phyloP scores from a whole-genome alignment of 768 basidiomycete species.

The Flagelloscypha sp. region DNA sequence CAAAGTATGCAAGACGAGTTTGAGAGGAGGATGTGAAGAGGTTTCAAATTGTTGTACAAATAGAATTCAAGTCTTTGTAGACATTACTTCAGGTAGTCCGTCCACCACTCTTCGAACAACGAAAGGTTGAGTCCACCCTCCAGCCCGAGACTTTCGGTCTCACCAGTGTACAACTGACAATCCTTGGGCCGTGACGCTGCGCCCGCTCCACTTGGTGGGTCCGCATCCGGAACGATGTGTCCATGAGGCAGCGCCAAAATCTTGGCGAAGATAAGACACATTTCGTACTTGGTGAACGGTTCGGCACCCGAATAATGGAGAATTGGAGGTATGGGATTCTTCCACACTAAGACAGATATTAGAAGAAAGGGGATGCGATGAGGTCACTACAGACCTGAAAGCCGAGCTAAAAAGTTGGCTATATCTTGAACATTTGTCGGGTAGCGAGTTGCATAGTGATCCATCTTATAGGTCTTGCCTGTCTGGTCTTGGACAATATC shows the following conservation, averaged over 20 bases:
- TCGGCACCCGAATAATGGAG: slow-evolving; percentile 81
- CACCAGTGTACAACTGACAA: slow-evolving; percentile 67
- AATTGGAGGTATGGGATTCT: slow-evolving; percentile 52
- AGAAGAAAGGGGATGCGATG: not conserved
- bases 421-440: slow-evolving; percentile 90
- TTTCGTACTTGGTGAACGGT: slow-evolving; percentile 88
- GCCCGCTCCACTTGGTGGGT: slow-evolving; percentile 53
- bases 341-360: slow-evolving; percentile 18
- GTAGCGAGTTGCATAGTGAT: slow-evolving; percentile 87
- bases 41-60: no score
- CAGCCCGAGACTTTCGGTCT: slow-evolving; percentile 60
- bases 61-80: no score
- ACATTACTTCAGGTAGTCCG: slow-evolving; percentile 33
- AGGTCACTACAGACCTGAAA: slow-evolving; percentile 44
- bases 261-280: slow-evolving; percentile 70
- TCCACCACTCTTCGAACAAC: slow-evolving; percentile 86
- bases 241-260: slow-evolving; percentile 61
- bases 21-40: no score
- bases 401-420: slow-evolving; percentile 71
- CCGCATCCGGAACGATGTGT: slow-evolving; percentile 69
- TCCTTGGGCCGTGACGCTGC: slow-evolving; percentile 75
- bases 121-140: slow-evolving; percentile 53
- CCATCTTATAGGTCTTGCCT: slow-evolving; percentile 90
- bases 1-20: no score
- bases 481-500: slow-evolving; percentile 84